Percentiles rank a stretch among this genome's conserved stretches.
These are phyloP conservation scores for Boechera divaricarpa DNA, from an alignment of 345 rosid genomes.

Conservation along the genomic window DNA sequence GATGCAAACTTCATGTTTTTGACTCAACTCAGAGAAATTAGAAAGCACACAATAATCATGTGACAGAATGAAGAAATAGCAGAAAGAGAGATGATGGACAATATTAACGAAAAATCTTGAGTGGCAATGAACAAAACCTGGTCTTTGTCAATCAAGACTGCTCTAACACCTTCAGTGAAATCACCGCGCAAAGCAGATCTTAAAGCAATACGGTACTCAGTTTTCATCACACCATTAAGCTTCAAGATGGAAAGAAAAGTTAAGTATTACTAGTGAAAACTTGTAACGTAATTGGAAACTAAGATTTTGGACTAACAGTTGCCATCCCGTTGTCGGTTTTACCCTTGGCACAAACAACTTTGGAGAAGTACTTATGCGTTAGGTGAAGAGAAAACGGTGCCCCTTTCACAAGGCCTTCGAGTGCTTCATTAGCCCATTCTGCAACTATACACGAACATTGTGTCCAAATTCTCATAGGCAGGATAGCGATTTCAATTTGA, in stretches of 20 bases:
- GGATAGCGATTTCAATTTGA: not conserved
- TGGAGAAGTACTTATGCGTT: slow-evolving; percentile 71
- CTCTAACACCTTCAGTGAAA: slow-evolving; percentile 92
- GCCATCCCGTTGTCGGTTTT: slow-evolving; percentile 60
- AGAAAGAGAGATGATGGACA: slow-evolving; percentile 1
- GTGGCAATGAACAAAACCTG: slow-evolving; percentile 58
- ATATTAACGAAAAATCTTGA: too few relatives aligned
- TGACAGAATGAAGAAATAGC: not conserved
- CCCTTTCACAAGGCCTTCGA: slow-evolving; percentile 79
- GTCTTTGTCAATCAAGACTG: slow-evolving; percentile 93
- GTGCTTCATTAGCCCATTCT: slow-evolving; percentile 89
- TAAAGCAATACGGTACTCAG: slow-evolving; percentile 83
- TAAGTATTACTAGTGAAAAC: not conserved
- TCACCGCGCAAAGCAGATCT: slow-evolving; percentile 72
- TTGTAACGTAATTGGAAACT: not conserved
- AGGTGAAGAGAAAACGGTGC: slow-evolving; percentile 94
- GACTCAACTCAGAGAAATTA: not conserved
- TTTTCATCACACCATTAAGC: slow-evolving; percentile 86
- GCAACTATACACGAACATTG: slow-evolving; percentile 50
- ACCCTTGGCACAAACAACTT: slow-evolving; percentile 71
- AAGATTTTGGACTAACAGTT: slow-evolving; percentile 54
- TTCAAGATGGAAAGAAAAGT: slow-evolving; percentile 35
- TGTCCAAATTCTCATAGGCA: not conserved
- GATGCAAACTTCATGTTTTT: not conserved
- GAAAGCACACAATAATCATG: not conserved